Percentiles rank a stretch among this genome's conserved stretches.
phyloP scores from a whole-genome alignment of 768 basidiomycete species.

The Cyclocybe cylindracea region DNA sequence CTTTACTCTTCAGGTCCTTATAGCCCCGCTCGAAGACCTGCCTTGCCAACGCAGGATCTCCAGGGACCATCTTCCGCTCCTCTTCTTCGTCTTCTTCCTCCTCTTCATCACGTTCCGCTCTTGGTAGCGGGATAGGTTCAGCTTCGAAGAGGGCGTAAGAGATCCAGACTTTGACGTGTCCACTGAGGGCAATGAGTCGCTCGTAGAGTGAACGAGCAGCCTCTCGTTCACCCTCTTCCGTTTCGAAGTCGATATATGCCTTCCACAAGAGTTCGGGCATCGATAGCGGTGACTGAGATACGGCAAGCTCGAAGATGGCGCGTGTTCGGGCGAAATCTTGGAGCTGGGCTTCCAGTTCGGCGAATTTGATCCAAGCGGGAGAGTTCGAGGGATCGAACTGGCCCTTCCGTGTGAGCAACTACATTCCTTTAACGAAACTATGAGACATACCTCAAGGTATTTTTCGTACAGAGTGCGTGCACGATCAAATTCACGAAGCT shows the following conservation, averaged over 20 bases:
- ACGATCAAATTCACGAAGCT: constrained; percentile 94
- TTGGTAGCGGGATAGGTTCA: constrained; percentile 65
- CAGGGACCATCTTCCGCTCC: constrained; percentile 68
- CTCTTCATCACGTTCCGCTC: constrained; percentile 69
- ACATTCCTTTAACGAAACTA: constrained; percentile 63
- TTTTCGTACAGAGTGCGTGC: constrained; percentile 92
- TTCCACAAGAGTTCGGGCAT: constrained; percentile 97
- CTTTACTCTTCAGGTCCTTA: constrained; percentile 79
- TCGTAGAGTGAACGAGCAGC: constrained; percentile 86
- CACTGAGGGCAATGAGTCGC: constrained; percentile 79
- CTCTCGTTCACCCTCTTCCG: constrained; percentile 89
- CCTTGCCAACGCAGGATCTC: constrained; percentile 69
- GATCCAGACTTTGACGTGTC: constrained; percentile 97
- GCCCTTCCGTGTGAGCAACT: constrained; percentile 28
- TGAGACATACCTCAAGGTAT: constrained; percentile 83
- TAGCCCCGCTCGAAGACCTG: constrained; percentile 87
- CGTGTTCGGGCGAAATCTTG: constrained; percentile 88
- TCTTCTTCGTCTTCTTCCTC: constrained; percentile 65
- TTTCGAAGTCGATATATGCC: constrained; percentile 96
- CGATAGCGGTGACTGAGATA: constrained; percentile 79
- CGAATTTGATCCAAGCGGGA: constrained; percentile 94
- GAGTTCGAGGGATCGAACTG: constrained; percentile 89
- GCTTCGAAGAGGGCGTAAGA: constrained; percentile 93
- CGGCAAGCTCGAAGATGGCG: constrained; percentile 91
- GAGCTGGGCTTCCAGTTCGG: constrained; percentile 85